phyloP scores from a whole-genome alignment of 768 basidiomycete genomes.

The Polyporus arcularius region DNA sequence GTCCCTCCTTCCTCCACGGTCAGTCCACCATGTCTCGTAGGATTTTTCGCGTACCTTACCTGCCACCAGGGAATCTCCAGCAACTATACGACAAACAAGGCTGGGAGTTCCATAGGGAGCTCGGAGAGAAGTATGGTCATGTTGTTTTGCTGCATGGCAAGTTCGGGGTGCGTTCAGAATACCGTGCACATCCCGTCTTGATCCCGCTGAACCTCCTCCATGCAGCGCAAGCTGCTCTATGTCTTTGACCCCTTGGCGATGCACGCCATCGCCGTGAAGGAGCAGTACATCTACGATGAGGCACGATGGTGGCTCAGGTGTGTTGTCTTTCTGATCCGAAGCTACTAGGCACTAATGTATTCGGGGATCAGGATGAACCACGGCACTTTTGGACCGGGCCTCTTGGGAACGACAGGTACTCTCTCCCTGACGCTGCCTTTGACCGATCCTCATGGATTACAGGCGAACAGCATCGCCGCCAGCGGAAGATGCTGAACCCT shows the following conservation, averaged over 20 bases:
- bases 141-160: constrained; percentile 36
- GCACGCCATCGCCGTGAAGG: constrained; percentile 16
- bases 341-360: too few relatives aligned
- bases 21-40: background rate
- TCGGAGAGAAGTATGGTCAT: constrained; percentile 36
- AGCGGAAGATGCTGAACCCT: constrained; percentile 10
- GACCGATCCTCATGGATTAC: background rate
- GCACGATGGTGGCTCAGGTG: constrained; percentile 21
- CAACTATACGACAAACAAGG: constrained; percentile 36
- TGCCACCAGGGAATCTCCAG: constrained; percentile 34
- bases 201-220: too few relatives aligned
- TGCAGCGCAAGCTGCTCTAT: constrained; percentile 39
- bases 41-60: background rate
- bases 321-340: background rate
- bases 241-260: constrained; percentile 11
- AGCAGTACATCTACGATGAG: constrained; percentile 15
- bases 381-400: background rate
- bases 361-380: background rate
- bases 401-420: background rate
- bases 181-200: background rate
- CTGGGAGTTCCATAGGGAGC: constrained; percentile 40
- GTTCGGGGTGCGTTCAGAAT: constrained; percentile 35
- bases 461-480: background rate
- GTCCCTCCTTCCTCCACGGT: constrained; percentile 9
- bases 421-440: background rate